phyloP scores from a whole-genome alignment of 495 filamentous ascomycete genomes.

The Cercophora sp. region DNA sequence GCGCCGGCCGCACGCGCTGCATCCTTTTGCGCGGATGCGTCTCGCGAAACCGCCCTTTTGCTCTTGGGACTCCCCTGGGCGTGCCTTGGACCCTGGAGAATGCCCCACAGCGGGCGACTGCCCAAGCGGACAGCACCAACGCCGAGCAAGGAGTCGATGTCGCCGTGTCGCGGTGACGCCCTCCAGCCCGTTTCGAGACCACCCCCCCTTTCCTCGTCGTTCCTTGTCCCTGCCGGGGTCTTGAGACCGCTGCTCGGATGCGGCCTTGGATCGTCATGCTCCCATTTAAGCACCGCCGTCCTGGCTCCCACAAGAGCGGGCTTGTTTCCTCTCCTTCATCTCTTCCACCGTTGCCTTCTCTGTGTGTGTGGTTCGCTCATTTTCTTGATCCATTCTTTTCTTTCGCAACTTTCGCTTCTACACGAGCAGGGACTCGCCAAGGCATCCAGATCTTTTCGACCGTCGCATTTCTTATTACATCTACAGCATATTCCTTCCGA shows the following conservation, averaged over 20 bases:
- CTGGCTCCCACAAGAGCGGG: slow-evolving; percentile 19
- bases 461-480: not conserved
- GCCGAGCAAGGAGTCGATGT: slow-evolving; percentile 17
- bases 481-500: slow-evolving; percentile 3
- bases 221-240: slow-evolving; percentile 7
- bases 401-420: slow-evolving; percentile 30
- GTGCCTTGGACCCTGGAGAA: not conserved
- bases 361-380: slow-evolving; percentile 27
- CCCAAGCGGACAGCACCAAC: slow-evolving; percentile 18
- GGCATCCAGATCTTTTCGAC: slow-evolving; percentile 16
- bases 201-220: slow-evolving; percentile 9
- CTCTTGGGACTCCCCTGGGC: not conserved
- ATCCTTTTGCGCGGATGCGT: not conserved
- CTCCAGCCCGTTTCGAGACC: slow-evolving; percentile 44
- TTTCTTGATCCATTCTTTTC: slow-evolving; percentile 35
- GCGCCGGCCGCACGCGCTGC: slow-evolving; percentile 1
- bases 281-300: slow-evolving; percentile 43
- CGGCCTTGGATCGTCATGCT: slow-evolving; percentile 44
- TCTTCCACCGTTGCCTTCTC: slow-evolving; percentile 21
- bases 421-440: slow-evolving; percentile 56
- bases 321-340: slow-evolving; percentile 26
- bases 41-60: slow-evolving; percentile 8
- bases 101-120: slow-evolving; percentile 6
- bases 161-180: slow-evolving; percentile 24
- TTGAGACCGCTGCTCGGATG: slow-evolving; percentile 16